Conservation (phyloP, 2,329 filamentous ascomycete genomes). For the Cordyceps fumosorosea region DNA sequence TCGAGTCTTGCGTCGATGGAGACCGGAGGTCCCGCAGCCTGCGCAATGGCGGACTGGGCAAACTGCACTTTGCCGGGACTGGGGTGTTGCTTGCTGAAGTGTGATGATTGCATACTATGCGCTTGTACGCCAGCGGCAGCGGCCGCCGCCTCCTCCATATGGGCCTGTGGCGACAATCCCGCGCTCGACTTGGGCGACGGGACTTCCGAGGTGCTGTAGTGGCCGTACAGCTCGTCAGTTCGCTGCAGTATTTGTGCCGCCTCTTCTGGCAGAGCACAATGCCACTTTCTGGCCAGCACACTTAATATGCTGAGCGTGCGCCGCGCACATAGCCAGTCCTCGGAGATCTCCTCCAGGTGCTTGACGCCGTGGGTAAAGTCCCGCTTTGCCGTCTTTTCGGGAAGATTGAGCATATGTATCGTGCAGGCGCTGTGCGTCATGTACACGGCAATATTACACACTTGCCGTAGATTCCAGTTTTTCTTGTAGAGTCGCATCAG, state of each 20-base stretch:
- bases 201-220: conserved; percentile 56
- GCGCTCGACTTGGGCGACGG: conserved; percentile 43
- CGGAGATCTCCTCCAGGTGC: conserved; percentile 90
- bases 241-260: conserved; percentile 68
- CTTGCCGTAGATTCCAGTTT: conserved; percentile 82
- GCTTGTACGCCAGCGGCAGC: conserved; percentile 12
- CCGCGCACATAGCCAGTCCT: conserved; percentile 86
- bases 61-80: conserved; percentile 8
- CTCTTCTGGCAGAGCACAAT: conserved; percentile 78
- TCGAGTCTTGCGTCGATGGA: conserved; percentile 7
- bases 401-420: conserved; percentile 87
- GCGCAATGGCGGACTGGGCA: not conserved
- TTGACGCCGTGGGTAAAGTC: conserved; percentile 88
- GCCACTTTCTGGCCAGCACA: conserved; percentile 83
- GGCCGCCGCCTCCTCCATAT: conserved; percentile 19
- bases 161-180: conserved; percentile 23
- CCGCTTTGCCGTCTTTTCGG: conserved; percentile 81
- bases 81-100: conserved; percentile 11
- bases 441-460: conserved; percentile 94
- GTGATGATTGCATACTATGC: conserved; percentile 10
- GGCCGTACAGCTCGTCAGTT: conserved; percentile 73
- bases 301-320: conserved; percentile 80
- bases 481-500: conserved; percentile 92
- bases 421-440: conserved; percentile 92
- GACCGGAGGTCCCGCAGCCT: not conserved